Conservation (phyloP, 306 rosid species). For the Medicago arabica region DNA sequence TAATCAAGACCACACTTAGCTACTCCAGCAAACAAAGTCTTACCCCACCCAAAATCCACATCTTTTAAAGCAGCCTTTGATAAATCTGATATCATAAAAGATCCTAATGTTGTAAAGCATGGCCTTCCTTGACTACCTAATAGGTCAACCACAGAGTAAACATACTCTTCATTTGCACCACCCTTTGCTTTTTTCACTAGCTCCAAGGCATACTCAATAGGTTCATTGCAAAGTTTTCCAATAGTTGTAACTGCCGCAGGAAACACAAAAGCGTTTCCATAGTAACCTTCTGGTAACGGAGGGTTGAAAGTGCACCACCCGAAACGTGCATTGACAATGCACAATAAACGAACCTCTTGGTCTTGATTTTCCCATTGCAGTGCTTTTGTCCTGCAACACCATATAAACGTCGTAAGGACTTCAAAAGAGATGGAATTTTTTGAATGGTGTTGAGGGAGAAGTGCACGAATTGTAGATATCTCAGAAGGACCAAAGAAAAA, state of each 20-base stretch:
- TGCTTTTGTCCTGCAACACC: constrained; percentile 18
- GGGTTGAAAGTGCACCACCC: constrained; percentile 7
- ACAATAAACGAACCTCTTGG: constrained; percentile 27
- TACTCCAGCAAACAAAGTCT: neutral
- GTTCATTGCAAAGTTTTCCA: neutral
- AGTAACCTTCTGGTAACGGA: constrained; percentile 24
- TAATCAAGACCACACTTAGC: neutral
- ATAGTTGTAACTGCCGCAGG: constrained; percentile 22
- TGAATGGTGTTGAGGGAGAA: neutral
- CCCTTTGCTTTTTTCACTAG: constrained; percentile 23
- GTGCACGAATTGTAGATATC: neutral
- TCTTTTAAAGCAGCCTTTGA: neutral
- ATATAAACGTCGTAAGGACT: constrained; percentile 17
- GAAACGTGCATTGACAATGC: constrained; percentile 28
- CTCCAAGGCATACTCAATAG: constrained; percentile 11
- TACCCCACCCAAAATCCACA: constrained; percentile 38
- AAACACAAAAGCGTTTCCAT: constrained; percentile 35
- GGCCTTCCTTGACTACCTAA: constrained; percentile 18
- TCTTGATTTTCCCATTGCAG: neutral
- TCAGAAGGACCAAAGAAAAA: constrained; percentile 39
- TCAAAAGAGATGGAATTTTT: neutral
- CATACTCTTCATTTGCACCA: constrained; percentile 34
- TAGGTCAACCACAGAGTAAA: constrained; percentile 24
- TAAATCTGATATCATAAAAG: constrained; percentile 11
- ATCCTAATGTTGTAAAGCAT: neutral